A percentile compares a stretch with the other conserved stretches of the same genome.
These are phyloP conservation scores for Jacaranda copaia DNA, from an alignment of 257 asterid genomes.

Conservation along the genomic window DNA sequence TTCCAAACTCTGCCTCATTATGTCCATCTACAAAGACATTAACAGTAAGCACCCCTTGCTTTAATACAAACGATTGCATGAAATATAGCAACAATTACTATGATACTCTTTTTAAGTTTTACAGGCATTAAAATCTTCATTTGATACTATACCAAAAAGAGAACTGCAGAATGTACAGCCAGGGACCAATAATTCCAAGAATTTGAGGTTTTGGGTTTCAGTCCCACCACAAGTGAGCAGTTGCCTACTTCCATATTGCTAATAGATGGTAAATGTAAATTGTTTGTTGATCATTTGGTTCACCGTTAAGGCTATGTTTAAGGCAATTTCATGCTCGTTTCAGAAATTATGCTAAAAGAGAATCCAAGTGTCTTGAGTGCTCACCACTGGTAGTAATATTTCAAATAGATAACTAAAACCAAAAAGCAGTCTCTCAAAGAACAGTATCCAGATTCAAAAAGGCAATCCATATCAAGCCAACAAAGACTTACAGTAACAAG, in stretches of 20 bases:
- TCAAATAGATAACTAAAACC: background rate
- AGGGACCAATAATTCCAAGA: too few species aligned
- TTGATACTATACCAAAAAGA: background rate
- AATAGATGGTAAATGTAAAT: too few species aligned
- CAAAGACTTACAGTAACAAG: constrained; percentile 83
- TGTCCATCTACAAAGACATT: constrained; percentile 70
- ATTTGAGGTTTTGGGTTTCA: too few species aligned
- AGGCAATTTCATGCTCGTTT: too few species aligned
- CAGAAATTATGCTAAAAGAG: too few species aligned
- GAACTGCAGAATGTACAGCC: background rate
- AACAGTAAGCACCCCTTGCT: background rate
- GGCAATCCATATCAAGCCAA: background rate
- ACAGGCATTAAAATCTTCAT: background rate
- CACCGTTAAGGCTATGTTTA: too few species aligned
- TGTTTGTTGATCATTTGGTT: too few species aligned
- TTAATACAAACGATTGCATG: background rate
- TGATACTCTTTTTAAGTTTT: background rate
- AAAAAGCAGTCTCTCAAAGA: background rate
- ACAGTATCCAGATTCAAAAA: background rate
- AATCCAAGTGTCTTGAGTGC: too few species aligned
- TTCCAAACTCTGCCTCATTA: constrained; percentile 94
- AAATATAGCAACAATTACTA: background rate
- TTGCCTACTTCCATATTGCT: too few species aligned
- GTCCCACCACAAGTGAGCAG: too few species aligned
- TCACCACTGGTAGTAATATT: too few species aligned